These are phyloP conservation scores for Amphicarpaea edgeworthii DNA, from an alignment of 306 rosid species.

Conservation along the genomic window DNA sequence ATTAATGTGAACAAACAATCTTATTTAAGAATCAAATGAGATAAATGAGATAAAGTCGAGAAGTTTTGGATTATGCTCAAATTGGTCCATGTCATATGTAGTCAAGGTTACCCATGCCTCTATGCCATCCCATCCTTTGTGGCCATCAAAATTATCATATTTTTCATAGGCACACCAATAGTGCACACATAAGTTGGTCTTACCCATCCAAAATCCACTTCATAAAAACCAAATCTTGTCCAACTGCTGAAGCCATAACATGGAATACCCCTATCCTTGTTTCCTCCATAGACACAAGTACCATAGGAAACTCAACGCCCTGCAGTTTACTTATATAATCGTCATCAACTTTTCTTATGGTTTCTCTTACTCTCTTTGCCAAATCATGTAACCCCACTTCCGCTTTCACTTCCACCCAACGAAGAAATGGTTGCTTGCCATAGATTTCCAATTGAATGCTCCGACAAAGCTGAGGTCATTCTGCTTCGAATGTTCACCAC, in stretches of 20 bases:
- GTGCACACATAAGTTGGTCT: constrained; percentile 51
- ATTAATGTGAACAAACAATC: no score
- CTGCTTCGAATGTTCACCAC: constrained; percentile 34
- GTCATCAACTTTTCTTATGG: not conserved
- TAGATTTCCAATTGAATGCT: constrained; percentile 33
- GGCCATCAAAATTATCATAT: not conserved
- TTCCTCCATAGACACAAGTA: not conserved
- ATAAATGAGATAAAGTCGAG: no score
- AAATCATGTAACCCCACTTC: not conserved
- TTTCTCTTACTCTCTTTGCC: not conserved
- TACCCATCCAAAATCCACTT: constrained; percentile 59
- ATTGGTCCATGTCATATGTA: no score
- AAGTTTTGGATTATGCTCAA: no score
- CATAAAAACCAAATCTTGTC: constrained; percentile 44
- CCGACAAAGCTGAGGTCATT: no score
- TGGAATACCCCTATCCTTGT: not conserved
- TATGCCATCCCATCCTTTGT: constrained; percentile 47
- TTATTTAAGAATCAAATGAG: no score
- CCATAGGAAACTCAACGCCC: not conserved
- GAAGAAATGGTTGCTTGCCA: not conserved
- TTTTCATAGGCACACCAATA: constrained; percentile 20
- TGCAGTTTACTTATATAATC: constrained; percentile 9
- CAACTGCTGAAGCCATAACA: constrained; percentile 40
- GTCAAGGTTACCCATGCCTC: constrained; percentile 62
- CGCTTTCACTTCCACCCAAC: not conserved